Evolutionary conservation across 2,329 filamentous ascomycete species (phyloP).

Genomic region (Bipolaris cookei): DNA sequence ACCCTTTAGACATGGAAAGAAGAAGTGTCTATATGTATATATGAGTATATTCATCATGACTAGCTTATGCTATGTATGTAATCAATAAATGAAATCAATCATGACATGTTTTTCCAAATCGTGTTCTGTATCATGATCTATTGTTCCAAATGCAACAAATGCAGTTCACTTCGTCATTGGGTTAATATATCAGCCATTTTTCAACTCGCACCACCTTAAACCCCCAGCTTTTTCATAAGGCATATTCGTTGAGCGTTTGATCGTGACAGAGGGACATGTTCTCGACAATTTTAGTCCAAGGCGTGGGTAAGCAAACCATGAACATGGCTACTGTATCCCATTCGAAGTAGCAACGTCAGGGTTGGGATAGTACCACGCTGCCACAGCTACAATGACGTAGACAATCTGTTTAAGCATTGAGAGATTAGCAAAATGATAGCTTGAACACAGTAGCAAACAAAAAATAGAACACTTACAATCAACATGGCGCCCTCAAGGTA

Average conservation of each 20-base stretch:
- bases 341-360: conserved; percentile 49
- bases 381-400: conserved; percentile 67
- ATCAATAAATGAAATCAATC: background rate
- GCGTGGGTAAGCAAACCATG: background rate
- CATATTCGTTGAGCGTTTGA: no score
- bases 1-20: background rate
- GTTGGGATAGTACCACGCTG: conserved; percentile 67
- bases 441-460: background rate
- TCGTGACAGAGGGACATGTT: background rate
- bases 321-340: background rate
- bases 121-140: no score
- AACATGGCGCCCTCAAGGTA: conserved; percentile 87
- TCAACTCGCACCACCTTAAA: no score
- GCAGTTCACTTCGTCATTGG: no score
- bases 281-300: background rate
- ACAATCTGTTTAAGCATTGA: conserved; percentile 53
- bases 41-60: background rate
- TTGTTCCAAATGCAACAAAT: no score
- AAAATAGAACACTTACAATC: conserved; percentile 52
- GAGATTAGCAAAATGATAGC: background rate
- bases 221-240: no score
- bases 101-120: background rate
- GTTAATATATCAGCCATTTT: no score
- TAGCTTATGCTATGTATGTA: background rate
- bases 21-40: background rate